Base-by-base conservation (phyloP, 1,139 yeast genomes). In the Debaryomyces fabryi region DNA sequence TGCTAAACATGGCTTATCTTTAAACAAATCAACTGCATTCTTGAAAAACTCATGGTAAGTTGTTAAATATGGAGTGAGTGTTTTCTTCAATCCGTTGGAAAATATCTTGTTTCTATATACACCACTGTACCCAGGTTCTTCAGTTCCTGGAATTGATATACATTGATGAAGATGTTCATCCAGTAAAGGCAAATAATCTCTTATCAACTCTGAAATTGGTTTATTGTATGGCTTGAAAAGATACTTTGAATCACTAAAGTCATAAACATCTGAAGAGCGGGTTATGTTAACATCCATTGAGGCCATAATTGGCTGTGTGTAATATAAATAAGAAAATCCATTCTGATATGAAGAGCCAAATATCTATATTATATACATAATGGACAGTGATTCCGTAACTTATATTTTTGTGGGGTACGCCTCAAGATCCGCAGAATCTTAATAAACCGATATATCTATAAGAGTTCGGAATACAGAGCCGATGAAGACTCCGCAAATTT, bases 81-180 rank as follows among this genome's bases (percentile, higher is more conserved):
- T 62, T 9, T 51, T 52, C 52, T 71, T 72, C 39, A 62, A 47
- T 2, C 54, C 51, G 16, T 53, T 52, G 13, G 69, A 63, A 32
- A 57, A 57, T 23, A 63, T 62, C 9, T 52, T 50, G 53, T 70
- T 72, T 39, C 78, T 56, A 56, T 67, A 74, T 40, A 72, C 62
- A 12, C 63, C 58, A 10, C 75, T 67, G 49, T 50, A 67, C 1
- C 75, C 77, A 1, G 53, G 58, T 24, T 56, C 54, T 25, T 55
- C 66, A 12, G 75, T 59, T 3, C 72, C 73, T 1, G 68, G 64
- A n/a, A 72, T 48, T 4, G 70, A 61, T 6, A 63, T 57, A 1
- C 76, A 57, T 10, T 48, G 34, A 25, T 53, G 45, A 38, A 49
- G 42, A 3, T 46, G 44, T 10, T 52, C 51, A 13, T 49, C 47